Conservation (phyloP, 2,329 filamentous ascomycete species). For the Verticillium isaacii region DNA sequence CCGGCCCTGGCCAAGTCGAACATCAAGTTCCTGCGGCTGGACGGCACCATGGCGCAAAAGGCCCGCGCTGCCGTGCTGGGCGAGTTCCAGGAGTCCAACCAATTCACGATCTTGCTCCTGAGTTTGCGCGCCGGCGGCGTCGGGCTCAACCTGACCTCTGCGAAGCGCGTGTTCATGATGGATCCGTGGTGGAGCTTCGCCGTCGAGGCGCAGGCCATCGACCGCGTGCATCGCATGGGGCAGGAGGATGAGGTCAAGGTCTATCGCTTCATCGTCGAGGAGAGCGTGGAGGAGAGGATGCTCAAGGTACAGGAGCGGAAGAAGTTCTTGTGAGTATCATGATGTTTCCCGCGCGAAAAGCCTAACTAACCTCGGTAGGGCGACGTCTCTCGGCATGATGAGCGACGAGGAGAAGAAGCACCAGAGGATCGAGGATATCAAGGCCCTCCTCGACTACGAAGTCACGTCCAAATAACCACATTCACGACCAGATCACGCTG, state of each 20-base stretch:
- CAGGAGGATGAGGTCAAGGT: slow-evolving; percentile 84
- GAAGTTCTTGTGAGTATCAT: slow-evolving; percentile 76
- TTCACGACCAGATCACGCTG: background rate
- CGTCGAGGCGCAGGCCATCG: slow-evolving; percentile 93
- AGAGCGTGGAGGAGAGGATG: slow-evolving; percentile 95
- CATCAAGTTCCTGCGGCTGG: slow-evolving; percentile 80
- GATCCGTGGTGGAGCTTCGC: slow-evolving; percentile 99
- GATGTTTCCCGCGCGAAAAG: background rate
- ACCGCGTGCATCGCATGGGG: slow-evolving; percentile 95
- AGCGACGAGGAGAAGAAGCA: slow-evolving; percentile 87
- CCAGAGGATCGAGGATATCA: slow-evolving; percentile 89
- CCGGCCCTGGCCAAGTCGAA: slow-evolving; percentile 68
- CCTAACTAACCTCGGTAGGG: slow-evolving; percentile 46
- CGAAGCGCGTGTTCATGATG: slow-evolving; percentile 95
- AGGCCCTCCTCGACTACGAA: slow-evolving; percentile 68
- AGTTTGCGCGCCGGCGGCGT: slow-evolving; percentile 88
- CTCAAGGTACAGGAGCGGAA: slow-evolving; percentile 89
- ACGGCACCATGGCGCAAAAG: slow-evolving; percentile 87
- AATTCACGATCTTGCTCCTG: slow-evolving; percentile 73
- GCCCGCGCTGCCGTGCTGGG: slow-evolving; percentile 71
- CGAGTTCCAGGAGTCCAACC: slow-evolving; percentile 60
- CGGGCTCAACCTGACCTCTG: slow-evolving; percentile 85
- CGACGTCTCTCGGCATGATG: slow-evolving; percentile 93
- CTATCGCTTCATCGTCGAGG: slow-evolving; percentile 80
- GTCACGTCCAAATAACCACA: background rate